A percentile compares a stretch with the other conserved stretches of the same genome.
Conservation (phyloP, 176 grass and related monocot genomes). For the Oryza officinalis region DNA sequence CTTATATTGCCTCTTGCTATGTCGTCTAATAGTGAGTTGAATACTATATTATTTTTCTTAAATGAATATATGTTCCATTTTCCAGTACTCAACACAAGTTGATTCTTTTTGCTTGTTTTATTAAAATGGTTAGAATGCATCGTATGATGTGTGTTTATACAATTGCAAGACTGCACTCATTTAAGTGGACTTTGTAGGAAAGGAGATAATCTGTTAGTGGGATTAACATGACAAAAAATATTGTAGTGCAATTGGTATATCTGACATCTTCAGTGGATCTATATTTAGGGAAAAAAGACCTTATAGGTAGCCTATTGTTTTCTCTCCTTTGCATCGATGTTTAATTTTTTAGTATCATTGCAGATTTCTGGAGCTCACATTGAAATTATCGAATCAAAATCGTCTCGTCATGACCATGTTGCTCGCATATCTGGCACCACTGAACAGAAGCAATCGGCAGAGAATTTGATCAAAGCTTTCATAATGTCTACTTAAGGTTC, state of each 20-base stretch:
- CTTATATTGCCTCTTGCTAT: not conserved
- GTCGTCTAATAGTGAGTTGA: not conserved
- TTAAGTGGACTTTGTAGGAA: slow-evolving; percentile 12
- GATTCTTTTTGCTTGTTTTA: not conserved
- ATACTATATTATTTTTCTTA: not conserved
- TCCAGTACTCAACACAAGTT: slow-evolving; percentile 11
- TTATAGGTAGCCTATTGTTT: not conserved
- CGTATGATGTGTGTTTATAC: not conserved
- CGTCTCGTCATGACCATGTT: slow-evolving; percentile 80
- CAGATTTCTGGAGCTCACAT: slow-evolving; percentile 97
- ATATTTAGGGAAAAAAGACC: not conserved
- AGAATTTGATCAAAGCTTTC: slow-evolving; percentile 96
- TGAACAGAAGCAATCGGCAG: slow-evolving; percentile 80
- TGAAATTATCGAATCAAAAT: slow-evolving; percentile 83
- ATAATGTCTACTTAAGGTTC: slow-evolving; percentile 77
- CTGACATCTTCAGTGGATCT: slow-evolving; percentile 11
- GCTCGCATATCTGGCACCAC: slow-evolving; percentile 79
- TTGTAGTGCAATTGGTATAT: not conserved
- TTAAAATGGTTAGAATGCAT: not conserved
- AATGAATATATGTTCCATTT: not conserved
- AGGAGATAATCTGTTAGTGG: not conserved
- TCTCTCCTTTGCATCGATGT: not conserved
- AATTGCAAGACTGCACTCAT: not conserved
- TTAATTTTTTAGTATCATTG: slow-evolving; percentile 34
- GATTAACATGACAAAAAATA: not conserved